phyloP scores from a whole-genome alignment of 208 protist genomes.

The Zelonia costaricensis region DNA sequence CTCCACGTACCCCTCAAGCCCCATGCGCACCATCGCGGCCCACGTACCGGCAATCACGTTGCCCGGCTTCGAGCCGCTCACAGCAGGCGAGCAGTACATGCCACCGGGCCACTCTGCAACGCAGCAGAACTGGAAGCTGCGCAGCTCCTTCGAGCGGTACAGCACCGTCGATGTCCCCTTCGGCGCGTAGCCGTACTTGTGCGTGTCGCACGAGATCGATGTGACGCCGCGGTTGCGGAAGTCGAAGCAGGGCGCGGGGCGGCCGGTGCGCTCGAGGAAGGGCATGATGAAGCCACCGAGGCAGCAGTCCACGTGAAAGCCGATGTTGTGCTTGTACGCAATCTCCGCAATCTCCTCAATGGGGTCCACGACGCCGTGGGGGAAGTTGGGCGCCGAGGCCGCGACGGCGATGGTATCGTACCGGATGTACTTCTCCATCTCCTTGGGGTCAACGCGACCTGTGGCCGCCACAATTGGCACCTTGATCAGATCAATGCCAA shows the following conservation, averaged over 20 bases:
- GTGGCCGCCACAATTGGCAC: conserved; percentile 85
- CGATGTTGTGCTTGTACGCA: conserved; percentile 86
- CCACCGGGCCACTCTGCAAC: conserved; percentile 97
- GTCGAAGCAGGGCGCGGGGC: conserved; percentile 90
- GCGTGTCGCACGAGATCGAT: conserved; percentile 98
- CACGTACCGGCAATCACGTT: conserved; percentile 96
- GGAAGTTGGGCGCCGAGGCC: conserved; percentile 95
- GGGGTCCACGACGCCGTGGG: conserved; percentile 95
- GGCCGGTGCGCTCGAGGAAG: conserved; percentile 94
- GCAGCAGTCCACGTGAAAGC: conserved; percentile 98
- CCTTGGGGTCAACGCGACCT: conserved; percentile 71
- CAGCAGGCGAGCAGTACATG: conserved; percentile 97
- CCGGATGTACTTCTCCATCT: conserved; percentile 91
- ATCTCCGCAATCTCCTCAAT: conserved; percentile 90
- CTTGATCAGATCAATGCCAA: conserved; percentile 95
- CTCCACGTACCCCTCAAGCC: conserved; percentile 87
- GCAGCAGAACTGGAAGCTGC: conserved; percentile 95
- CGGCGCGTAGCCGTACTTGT: conserved; percentile 99
- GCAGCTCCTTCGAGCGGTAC: conserved; percentile 87
- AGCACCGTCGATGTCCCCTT: conserved; percentile 98
- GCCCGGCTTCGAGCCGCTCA: conserved; percentile 95
- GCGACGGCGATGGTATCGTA: conserved; percentile 96
- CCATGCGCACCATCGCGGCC: conserved; percentile 95
- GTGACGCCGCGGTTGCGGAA: conserved; percentile 97
- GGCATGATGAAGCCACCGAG: conserved; percentile 98